phyloP scores from a whole-genome alignment of 179 eudicot genomes.

The Carnegiea gigantea region DNA sequence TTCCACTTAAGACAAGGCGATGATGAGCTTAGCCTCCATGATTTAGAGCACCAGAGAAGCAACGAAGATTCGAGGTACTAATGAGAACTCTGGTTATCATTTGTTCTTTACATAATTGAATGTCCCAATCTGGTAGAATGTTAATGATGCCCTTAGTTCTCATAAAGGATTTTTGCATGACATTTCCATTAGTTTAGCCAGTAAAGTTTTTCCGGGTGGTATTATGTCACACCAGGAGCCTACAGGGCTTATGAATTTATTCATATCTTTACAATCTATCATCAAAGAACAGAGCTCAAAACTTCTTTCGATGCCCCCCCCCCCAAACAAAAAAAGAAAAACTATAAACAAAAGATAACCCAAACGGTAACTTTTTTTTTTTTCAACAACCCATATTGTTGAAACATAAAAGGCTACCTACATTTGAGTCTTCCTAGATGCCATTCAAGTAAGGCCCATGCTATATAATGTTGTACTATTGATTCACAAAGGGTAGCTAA shows the following conservation, averaged over 20 bases:
- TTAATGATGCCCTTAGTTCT: neutral
- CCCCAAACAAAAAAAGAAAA: neutral
- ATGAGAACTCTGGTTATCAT: neutral
- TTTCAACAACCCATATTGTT: too few species aligned
- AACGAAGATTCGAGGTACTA: slow-evolving; percentile 49
- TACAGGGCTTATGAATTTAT: too few species aligned
- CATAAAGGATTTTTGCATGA: neutral
- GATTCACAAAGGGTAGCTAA: neutral
- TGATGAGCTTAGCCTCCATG: slow-evolving; percentile 27
- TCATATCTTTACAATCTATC: too few species aligned
- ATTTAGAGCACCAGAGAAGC: slow-evolving; percentile 55
- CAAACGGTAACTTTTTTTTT: too few species aligned
- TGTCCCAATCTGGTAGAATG: neutral
- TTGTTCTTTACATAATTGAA: neutral
- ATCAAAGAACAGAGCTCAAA: too few species aligned
- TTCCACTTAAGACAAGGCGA: slow-evolving; percentile 37
- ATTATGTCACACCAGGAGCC: too few species aligned
- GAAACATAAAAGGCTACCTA: too few species aligned
- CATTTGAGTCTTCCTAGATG: too few species aligned
- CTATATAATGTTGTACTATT: too few species aligned
- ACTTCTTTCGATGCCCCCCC: neutral
- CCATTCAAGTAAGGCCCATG: too few species aligned
- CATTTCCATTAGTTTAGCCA: neutral
- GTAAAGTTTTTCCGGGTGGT: neutral
- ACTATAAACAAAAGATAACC: too few species aligned